phyloP scores from a whole-genome alignment of 2,329 filamentous ascomycete genomes.

The Emydomyces testavorans region DNA sequence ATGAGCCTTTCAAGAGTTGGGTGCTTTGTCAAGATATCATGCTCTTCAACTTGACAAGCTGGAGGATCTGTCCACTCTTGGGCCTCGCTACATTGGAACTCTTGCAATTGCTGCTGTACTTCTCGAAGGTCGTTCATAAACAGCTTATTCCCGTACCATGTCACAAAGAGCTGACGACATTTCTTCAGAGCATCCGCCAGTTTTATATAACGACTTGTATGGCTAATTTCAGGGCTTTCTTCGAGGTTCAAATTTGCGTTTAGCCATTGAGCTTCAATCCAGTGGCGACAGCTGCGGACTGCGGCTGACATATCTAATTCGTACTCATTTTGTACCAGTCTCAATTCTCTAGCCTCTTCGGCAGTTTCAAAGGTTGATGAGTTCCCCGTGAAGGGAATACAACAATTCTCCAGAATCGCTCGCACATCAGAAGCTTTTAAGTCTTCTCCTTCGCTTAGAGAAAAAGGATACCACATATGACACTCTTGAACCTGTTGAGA shows the following conservation, averaged over 20 bases:
- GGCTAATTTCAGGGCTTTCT: neutral
- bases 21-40: too few relatives aligned
- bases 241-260: neutral
- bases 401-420: neutral
- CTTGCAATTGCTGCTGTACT: neutral
- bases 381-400: neutral
- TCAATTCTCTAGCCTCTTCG: neutral
- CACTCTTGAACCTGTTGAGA: neutral
- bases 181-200: neutral
- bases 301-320: neutral
- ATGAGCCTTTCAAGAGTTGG: neutral
- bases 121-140: slow-evolving; percentile 1
- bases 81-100: neutral
- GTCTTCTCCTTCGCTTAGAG: neutral
- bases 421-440: neutral
- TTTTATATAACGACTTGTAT: neutral
- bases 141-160: slow-evolving; percentile 5
- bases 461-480: neutral
- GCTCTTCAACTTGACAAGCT: neutral
- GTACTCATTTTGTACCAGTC: neutral
- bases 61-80: neutral
- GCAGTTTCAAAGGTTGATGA: neutral
- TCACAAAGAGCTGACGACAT: neutral
- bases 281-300: neutral
- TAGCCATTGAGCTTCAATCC: slow-evolving; percentile 3